These are phyloP conservation scores for Penicillium goetzii DNA, from an alignment of 495 filamentous ascomycete genomes.

Conservation along the genomic window DNA sequence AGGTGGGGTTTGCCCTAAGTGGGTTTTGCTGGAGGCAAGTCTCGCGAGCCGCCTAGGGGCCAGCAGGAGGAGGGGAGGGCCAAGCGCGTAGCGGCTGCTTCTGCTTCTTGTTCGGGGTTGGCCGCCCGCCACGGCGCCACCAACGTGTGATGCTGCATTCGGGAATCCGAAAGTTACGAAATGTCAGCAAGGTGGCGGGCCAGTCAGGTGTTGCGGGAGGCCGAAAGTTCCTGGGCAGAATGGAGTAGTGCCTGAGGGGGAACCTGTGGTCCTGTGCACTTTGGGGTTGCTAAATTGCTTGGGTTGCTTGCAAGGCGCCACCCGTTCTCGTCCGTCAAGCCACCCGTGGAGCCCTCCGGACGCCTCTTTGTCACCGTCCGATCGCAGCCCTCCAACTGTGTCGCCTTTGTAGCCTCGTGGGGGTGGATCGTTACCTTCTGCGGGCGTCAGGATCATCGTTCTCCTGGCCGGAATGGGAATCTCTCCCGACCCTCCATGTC, in stretches of 20 bases:
- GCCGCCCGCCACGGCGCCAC: constrained; percentile 24
- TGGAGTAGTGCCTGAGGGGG: neutral
- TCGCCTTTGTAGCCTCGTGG: constrained; percentile 15
- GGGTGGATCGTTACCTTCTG: constrained; percentile 13
- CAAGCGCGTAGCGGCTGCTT: constrained; percentile 3
- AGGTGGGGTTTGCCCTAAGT: constrained; percentile 4
- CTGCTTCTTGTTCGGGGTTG: constrained; percentile 12
- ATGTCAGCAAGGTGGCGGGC: constrained; percentile 8
- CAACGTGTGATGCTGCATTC: constrained; percentile 14
- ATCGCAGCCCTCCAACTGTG: neutral
- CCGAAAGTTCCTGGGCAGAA: neutral
- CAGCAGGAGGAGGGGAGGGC: neutral
- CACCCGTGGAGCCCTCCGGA: constrained; percentile 14
- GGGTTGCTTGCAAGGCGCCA: constrained; percentile 13
- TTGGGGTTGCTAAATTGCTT: constrained; percentile 1
- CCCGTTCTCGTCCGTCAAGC: constrained; percentile 14
- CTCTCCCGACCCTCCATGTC: constrained; percentile 5
- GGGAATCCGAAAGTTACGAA: constrained; percentile 9
- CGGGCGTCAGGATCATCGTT: constrained; percentile 19
- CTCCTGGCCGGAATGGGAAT: constrained; percentile 15
- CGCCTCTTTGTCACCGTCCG: constrained; percentile 1
- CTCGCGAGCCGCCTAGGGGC: constrained; percentile 19
- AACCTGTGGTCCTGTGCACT: neutral
- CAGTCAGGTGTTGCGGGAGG: constrained; percentile 3
- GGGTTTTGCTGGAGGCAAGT: constrained; percentile 23